Base-by-base conservation (phyloP, 805 yeast genomes). In the Barnettozyma californica region DNA sequence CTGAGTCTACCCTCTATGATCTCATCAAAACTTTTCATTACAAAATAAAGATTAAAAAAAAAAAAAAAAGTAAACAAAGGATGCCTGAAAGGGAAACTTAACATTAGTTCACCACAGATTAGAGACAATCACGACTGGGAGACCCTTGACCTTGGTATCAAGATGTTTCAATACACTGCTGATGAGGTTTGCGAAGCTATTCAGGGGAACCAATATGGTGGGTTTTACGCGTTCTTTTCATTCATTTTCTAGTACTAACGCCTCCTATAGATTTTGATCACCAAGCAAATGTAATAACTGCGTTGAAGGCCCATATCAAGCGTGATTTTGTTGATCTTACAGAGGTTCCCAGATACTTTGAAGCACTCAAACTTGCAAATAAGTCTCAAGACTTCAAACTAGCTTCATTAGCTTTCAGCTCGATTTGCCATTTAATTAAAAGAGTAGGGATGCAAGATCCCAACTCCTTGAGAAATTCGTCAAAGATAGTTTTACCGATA, bases 391-490 rank as follows among this genome's bases (percentile, higher is more conserved):
- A 70, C 43, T 46, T 64, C 31, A 61, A 70, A 10, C 68, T 79
- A 18, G 70, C 70, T 50, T 51, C 69, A 1, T 47, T 63, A 20
- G 70, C 79, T 2, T 79, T 80, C 56, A 72, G 78, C 26, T 71
- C 79, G 0, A 59, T 78, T 4, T 78, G 81, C 43, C 84, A 81
- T 56, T 61, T 80, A 45, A 73, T 81, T 27, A 80, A 79, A 49
- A 64, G 86, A 19, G 76, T 81, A 6, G 74, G 80, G 42, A 75
- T 78, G 63, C 86, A 81, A 62, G 83, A 80, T 53, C 63, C 70
- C 1, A 57, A 62, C 9, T 67, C 74, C 0, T 64, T 81, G 39
- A 66, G 66, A 50, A 60, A 64, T 2, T 74, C 75, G 35, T 68
- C 76, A 36, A 68, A 66, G 46, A 61, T 69, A 21, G 74, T 78